Evolutionary conservation across 768 basidiomycete species (phyloP).

Genomic region (Panaeolus cyanescens): DNA sequence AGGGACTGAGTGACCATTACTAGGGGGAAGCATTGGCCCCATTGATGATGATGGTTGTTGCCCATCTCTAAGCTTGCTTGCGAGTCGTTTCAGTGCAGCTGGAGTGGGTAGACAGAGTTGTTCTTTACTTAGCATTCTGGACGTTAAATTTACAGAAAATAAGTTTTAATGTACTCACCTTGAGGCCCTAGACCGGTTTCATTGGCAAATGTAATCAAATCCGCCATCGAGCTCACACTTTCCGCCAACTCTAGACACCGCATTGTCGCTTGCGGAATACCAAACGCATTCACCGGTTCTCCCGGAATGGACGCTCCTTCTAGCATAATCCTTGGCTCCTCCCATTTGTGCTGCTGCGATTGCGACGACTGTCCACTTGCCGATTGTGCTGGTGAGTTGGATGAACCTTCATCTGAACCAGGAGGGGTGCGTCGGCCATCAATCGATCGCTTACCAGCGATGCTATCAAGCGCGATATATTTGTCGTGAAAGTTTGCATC

Average conservation of each 20-base stretch:
- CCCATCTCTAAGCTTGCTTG: slow-evolving; percentile 36
- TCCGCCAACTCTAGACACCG: slow-evolving; percentile 87
- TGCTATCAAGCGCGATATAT: slow-evolving; percentile 65
- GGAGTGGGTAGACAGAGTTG: slow-evolving; percentile 12
- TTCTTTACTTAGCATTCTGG: slow-evolving; percentile 13
- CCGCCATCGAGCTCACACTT: slow-evolving; percentile 79
- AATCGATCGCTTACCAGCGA: slow-evolving; percentile 48
- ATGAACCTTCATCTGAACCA: slow-evolving; percentile 2
- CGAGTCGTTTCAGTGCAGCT: slow-evolving; percentile 45
- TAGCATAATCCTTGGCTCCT: slow-evolving; percentile 64
- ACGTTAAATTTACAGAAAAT: background rate
- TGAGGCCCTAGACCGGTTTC: slow-evolving; percentile 59
- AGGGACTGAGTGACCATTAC: too few relatives aligned
- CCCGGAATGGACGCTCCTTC: slow-evolving; percentile 70
- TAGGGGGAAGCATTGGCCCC: slow-evolving; percentile 26
- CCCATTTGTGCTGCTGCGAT: slow-evolving; percentile 46
- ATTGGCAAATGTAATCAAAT: slow-evolving; percentile 67
- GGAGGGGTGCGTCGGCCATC: slow-evolving; percentile 25
- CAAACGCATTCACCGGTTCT: slow-evolving; percentile 87
- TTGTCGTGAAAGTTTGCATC: slow-evolving; percentile 77
- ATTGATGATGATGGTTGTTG: slow-evolving; percentile 10
- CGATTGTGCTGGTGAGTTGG: background rate
- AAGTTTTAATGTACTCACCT: slow-evolving; percentile 48
- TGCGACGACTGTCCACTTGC: background rate
- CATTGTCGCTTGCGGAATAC: slow-evolving; percentile 89